Evolutionary conservation across 306 rosid genomes (phyloP), one percentile per base, ranked within the genome.

Genomic region (Inga oerstediana): DNA sequence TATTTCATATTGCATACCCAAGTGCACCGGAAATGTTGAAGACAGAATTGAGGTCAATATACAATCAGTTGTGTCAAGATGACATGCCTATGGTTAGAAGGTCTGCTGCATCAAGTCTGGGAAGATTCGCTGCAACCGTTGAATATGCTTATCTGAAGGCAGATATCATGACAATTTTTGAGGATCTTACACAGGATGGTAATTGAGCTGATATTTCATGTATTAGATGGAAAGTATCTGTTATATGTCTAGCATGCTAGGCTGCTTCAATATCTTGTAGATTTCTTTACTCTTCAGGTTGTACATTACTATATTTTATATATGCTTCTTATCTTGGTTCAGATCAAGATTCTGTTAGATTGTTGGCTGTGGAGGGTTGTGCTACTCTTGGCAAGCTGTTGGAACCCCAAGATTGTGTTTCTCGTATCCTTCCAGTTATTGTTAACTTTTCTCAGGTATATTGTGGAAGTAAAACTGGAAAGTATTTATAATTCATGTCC

Each of bases 61-160:
- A 93, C 86, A 88, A 79, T 82, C 93, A 90, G 77, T 80, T 91
- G 87, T 93, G 97, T 89, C 97, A 89, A 85, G 98, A 93, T 87
- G 98, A 93, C 88, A 91, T 91, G 98, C 98, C 98, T 12, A 93
- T 93, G 96, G 98, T 93, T 81, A 93, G 98, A 92, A 90, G 98
- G 82, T 91, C 98, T 82, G 98, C 98, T 82, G 96, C 97, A 73
- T 86, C 94, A 61, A 93, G 84, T 81, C 91, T 93, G 49, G 98
- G 96, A 78, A 93, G 91, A 78, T 90, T 88, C 80, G 94, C 98
- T 70, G 93, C 94, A 56, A 89, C 92, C 77, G 93, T 91, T 75
- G 98, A 93, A 83, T 88, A 93, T 74, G 80, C 93, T 79, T 78
- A 93, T 90, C 85, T 93, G 90, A 93, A 93, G 85, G 81, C 87